Evolutionary conservation across 257 asterid genomes (phyloP), one percentile per base, ranked within the genome.

Genomic region (Haberlea rhodopensis): DNA sequence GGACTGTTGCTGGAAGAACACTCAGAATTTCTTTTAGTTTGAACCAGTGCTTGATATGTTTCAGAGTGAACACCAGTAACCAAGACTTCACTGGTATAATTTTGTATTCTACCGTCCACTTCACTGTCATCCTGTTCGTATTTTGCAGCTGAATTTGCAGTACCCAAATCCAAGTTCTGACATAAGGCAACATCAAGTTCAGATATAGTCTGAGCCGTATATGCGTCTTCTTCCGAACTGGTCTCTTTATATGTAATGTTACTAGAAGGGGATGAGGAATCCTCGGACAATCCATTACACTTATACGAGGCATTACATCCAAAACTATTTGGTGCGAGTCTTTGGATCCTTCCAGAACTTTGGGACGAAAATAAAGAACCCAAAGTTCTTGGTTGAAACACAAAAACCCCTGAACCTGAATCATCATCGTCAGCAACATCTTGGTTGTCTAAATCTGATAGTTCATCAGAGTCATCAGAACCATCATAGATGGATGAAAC

Each of bases 361-460:
- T 85, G 89, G 51, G 91, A 75, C 0, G 90, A 69, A 65, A 87
- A 81, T 20, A 85, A 65, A 15, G 95, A 68, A 31, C 92, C 95
- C 77, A 85, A 67, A 43, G 82, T 82, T 21, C 96, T 85, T 0
- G 96, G 97, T 31, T 62, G 90, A 76, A 90, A 90, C 74, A 79
- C 72, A 77, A 90, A 90, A 68, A 72, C 74, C 5, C 96, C 94
- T 3, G 81, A 80, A 49, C 57, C 73, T 16, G 78, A 19, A 70
- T 90, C 97, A 19, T 90, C 96, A 7, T 90, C 97, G 0, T 76
- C 59, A 25, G 59, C 77, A 66, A 64, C 64, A 59, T 81, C 94
- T 46, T 77, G 86, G 62, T 71, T 71, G 37, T 73, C 79, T 62
- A 74, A 62, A 53, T 88, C 96, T 5, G 92, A 74, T 34, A 88